phyloP scores from a whole-genome alignment of 805 yeast genomes.

The Kockiozyma suomiensis region DNA sequence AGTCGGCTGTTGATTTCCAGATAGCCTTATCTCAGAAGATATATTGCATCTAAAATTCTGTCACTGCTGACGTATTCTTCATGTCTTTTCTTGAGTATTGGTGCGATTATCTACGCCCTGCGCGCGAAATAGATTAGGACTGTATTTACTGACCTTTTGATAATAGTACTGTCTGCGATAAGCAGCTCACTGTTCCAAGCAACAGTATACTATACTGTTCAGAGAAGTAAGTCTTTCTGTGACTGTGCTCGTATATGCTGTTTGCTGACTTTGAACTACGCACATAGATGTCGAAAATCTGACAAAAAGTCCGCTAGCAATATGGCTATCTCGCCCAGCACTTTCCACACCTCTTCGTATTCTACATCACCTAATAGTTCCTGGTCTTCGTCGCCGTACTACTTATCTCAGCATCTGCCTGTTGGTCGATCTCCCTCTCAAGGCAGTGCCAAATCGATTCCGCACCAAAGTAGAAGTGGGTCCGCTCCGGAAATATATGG shows the following conservation, averaged over 20 bases:
- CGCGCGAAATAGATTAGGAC: not conserved
- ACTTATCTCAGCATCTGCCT: not conserved
- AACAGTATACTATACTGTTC: conserved; percentile 24
- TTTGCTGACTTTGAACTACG: not conserved
- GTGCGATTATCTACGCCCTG: not conserved
- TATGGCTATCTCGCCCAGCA: not conserved
- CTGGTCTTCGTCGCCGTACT: not conserved
- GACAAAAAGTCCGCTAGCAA: conserved; percentile 7
- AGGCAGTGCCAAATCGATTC: not conserved
- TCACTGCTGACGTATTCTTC: not conserved
- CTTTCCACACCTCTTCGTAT: not conserved
- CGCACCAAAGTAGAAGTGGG: not conserved
- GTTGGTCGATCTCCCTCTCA: not conserved
- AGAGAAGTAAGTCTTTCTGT: conserved; percentile 9
- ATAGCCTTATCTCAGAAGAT: too few species aligned
- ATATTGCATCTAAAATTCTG: not conserved
- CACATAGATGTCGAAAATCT: conserved; percentile 11
- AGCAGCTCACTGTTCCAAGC: conserved; percentile 19
- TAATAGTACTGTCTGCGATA: conserved; percentile 25
- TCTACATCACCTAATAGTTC: not conserved
- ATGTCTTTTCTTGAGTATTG: conserved; percentile 28
- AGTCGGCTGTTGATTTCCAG: too few species aligned
- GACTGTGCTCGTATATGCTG: not conserved
- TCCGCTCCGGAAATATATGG: not conserved
- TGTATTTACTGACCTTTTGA: not conserved